phyloP scores from a whole-genome alignment of 306 rosid genomes.

The Cucurbita moschata region DNA sequence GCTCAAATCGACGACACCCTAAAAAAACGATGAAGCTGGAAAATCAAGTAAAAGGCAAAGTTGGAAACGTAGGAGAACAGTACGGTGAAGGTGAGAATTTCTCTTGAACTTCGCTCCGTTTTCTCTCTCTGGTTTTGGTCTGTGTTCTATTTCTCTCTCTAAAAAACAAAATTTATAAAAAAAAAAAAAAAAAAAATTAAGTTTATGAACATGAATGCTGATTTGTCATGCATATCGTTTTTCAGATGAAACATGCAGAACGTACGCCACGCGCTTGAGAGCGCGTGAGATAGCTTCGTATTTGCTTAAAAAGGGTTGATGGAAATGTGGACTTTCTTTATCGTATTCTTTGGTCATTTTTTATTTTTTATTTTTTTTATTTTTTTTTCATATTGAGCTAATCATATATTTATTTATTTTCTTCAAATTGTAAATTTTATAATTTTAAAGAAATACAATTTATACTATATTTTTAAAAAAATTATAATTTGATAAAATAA shows the following conservation, averaged over 20 bases:
- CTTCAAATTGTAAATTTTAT: no score
- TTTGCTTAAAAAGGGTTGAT: background rate
- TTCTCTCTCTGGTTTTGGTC: background rate
- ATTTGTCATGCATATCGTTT: background rate
- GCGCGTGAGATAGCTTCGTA: background rate
- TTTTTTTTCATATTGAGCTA: no score
- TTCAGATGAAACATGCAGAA: background rate
- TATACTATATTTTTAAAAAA: no score
- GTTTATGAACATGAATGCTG: background rate
- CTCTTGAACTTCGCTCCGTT: background rate
- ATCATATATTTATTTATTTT: no score
- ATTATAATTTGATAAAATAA: no score
- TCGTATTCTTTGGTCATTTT: background rate
- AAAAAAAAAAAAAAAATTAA: background rate
- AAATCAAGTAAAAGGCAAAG: slow-evolving; percentile 4
- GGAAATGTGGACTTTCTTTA: background rate
- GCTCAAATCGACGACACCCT: background rate
- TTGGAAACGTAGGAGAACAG: background rate
- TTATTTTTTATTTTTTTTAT: background rate
- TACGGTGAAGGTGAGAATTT: background rate
- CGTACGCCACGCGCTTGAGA: background rate
- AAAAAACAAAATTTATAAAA: background rate
- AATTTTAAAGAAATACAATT: no score
- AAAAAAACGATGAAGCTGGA: background rate
- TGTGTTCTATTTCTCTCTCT: background rate